A percentile compares a stretch with the other conserved stretches of the same genome.
Conservation (phyloP, 2,329 filamentous ascomycete species). For the Penicillium sp. region DNA sequence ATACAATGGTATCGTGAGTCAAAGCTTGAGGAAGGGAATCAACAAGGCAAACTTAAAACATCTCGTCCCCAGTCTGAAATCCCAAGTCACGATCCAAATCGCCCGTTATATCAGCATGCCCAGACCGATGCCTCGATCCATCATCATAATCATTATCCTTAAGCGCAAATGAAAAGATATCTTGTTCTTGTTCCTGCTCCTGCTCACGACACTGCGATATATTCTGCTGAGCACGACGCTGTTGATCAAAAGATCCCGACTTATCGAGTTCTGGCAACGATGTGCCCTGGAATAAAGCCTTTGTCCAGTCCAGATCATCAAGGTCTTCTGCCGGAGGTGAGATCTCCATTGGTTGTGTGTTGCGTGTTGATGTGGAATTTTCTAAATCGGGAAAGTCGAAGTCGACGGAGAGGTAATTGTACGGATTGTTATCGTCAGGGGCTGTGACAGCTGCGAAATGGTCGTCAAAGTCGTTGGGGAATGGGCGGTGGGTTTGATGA, state of each 20-base stretch:
- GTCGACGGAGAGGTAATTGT: slow-evolving; percentile 27
- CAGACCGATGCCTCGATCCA: slow-evolving; percentile 6
- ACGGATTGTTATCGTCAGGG: slow-evolving; percentile 13
- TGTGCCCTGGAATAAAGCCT: slow-evolving; percentile 28
- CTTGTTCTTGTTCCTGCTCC: not conserved
- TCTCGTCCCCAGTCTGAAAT: slow-evolving; percentile 32
- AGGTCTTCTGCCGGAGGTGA: slow-evolving; percentile 17
- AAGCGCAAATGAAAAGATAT: slow-evolving; percentile 5
- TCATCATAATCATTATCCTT: slow-evolving; percentile 9
- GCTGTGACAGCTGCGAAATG: slow-evolving; percentile 16
- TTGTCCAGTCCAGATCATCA: slow-evolving; percentile 31
- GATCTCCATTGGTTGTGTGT: slow-evolving; percentile 2
- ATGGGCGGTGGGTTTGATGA: slow-evolving; percentile 13
- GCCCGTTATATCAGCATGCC: slow-evolving; percentile 32
- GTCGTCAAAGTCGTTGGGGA: slow-evolving; percentile 28
- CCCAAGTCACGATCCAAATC: slow-evolving; percentile 41
- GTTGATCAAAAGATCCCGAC: slow-evolving; percentile 8
- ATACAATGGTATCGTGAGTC: not conserved
- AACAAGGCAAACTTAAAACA: slow-evolving; percentile 18
- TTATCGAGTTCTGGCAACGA: slow-evolving; percentile 13
- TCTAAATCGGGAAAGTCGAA: slow-evolving; percentile 25
- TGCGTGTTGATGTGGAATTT: slow-evolving; percentile 1
- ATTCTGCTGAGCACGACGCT: not conserved
- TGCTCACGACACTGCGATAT: not conserved
- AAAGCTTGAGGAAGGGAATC: not conserved